A percentile compares a stretch with the other conserved stretches of the same genome.
phyloP scores from a whole-genome alignment of 768 basidiomycete species.

The Tubosaeta sp. region DNA sequence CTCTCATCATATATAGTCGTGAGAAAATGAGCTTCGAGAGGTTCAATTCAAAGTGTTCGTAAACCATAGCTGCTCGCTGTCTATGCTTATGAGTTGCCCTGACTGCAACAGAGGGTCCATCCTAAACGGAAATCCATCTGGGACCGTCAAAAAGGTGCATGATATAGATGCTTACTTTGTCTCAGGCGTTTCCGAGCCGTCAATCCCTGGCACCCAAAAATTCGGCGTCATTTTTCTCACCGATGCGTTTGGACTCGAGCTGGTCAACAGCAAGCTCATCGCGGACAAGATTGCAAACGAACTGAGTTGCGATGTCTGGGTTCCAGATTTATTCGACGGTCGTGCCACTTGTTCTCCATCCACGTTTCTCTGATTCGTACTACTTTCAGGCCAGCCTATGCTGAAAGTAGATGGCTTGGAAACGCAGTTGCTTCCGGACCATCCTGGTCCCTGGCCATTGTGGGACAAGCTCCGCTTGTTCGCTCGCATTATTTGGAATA shows the following conservation, averaged over 20 bases:
- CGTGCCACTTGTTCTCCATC: conserved; percentile 4
- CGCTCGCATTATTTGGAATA: conserved; percentile 16
- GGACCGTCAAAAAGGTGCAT: neutral
- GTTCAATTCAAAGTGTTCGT: too few species aligned
- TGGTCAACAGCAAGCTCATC: conserved; percentile 52
- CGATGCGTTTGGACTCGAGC: conserved; percentile 52
- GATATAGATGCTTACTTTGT: conserved; percentile 38
- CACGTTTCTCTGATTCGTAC: neutral
- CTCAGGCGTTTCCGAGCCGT: conserved; percentile 15
- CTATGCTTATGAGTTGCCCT: conserved; percentile 5
- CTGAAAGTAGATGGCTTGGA: conserved; percentile 24
- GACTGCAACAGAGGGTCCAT: neutral
- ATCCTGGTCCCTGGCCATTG: conserved; percentile 22
- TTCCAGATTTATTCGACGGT: conserved; percentile 61
- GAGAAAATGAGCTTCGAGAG: neutral
- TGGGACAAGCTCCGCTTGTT: conserved; percentile 16
- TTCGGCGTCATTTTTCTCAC: conserved; percentile 47
- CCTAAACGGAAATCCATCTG: neutral
- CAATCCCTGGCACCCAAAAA: neutral
- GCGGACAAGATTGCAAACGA: conserved; percentile 48
- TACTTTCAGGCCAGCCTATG: conserved; percentile 26
- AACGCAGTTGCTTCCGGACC: conserved; percentile 25
- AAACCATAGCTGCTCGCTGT: neutral
- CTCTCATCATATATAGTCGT: neutral
- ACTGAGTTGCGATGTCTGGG: conserved; percentile 57